Evolutionary conservation across 192 early-diverging fungal genomes (phyloP), one percentile per base, ranked within the genome.

Genomic region (Umbelopsis vinacea): DNA sequence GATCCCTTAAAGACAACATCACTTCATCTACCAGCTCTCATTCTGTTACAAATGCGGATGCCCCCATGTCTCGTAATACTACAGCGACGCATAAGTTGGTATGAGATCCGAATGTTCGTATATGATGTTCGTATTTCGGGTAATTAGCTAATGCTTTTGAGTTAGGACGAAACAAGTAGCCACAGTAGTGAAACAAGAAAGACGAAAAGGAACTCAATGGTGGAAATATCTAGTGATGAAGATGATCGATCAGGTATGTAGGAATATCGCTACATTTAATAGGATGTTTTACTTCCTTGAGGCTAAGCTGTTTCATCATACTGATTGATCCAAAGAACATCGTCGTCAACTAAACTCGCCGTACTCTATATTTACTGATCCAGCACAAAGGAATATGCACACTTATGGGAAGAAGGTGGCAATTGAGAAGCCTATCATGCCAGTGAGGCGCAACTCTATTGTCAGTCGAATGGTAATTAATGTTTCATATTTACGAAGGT

Each of bases 131-230:
- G 17, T 1, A 1, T 15, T 50, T 50, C n/a, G 48, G 0, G 9
- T 0, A 11, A 43, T 7, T 43, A 6, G 19, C 33, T 63, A 29
- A 63, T 19, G 19, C 17, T 29, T 14, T 37, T 15, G 17, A 37
- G 33, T 12, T 37, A 63, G 57, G 57, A n/a, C 1, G 48, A 29
- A 43, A 37, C 15, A 17, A 33, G 35, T 19, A 29, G 6, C 57
- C 8, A 35, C 57, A 19, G 57, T 12, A 12, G 37, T 0, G 26
- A 37, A 11, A 19, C 33, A 12, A 29, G 17, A 26, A 63, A 63
- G 26, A 6, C 11, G 17, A 63, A 63, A 63, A 63, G 57, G 26
- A 63, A 63, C 57, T 63, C 57, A n/a, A 63, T 63, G 57, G 57
- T 63, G 15, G 57, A 63, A 6, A 63, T 63, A 63, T 63, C 57